Conservation (phyloP, 179 eudicot genomes). For the Patellifolia procumbens region DNA sequence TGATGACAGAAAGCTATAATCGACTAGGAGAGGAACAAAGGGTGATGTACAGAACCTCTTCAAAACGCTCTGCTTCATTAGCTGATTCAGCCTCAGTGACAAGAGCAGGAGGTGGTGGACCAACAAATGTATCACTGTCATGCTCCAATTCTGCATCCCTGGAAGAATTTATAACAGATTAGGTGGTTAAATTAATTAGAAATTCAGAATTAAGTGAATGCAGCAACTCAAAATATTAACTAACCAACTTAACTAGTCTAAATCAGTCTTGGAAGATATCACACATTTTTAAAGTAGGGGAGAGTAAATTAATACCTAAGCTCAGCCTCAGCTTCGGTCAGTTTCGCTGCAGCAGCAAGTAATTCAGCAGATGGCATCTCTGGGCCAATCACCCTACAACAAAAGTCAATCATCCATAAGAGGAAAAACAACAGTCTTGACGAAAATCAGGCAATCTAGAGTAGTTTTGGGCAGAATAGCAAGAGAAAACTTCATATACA, state of each 20-base stretch:
- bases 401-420: slow-evolving; percentile 17
- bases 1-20: background rate
- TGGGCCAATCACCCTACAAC: slow-evolving; percentile 75
- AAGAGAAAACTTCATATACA: background rate
- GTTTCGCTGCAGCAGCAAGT: slow-evolving; percentile 96
- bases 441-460: background rate
- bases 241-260: background rate
- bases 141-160: slow-evolving; percentile 76
- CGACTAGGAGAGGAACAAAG: background rate
- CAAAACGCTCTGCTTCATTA: slow-evolving; percentile 96
- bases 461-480: background rate
- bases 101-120: slow-evolving; percentile 94
- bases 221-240: slow-evolving; percentile 8
- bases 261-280: slow-evolving; percentile 2
- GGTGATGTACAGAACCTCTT: slow-evolving; percentile 55
- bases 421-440: background rate
- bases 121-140: slow-evolving; percentile 64
- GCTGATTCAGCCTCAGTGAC: slow-evolving; percentile 82
- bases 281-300: background rate
- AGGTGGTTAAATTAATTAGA: background rate
- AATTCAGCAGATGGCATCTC: slow-evolving; percentile 93
- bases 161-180: slow-evolving; percentile 15
- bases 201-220: background rate
- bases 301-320: slow-evolving; percentile 55
- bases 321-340: slow-evolving; percentile 93